A percentile compares a stretch with the other conserved stretches of the same genome.
phyloP scores from a whole-genome alignment of 1,284 basidiomycete genomes.

The Puccinia brachypodii region DNA sequence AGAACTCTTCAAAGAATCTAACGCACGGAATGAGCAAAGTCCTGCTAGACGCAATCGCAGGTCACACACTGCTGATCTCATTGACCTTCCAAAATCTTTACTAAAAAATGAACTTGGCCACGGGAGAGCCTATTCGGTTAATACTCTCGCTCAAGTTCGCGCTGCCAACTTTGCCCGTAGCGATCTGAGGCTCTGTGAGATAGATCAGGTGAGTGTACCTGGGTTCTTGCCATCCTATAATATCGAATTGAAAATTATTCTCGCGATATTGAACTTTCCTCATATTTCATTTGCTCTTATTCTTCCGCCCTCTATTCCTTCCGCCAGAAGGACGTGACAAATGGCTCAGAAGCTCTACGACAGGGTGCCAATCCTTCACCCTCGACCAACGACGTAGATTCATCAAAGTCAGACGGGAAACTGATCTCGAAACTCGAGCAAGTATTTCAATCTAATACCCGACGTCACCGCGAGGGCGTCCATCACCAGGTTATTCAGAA shows the following conservation, averaged over 20 bases:
- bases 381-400: background rate
- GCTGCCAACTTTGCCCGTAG: constrained; percentile 23
- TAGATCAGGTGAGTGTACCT: constrained; percentile 12
- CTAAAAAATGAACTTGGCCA: background rate
- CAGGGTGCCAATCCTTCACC: background rate
- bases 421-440: constrained; percentile 13
- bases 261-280: background rate
- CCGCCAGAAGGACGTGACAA: background rate
- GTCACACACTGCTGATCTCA: constrained; percentile 16
- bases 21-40: background rate
- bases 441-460: constrained; percentile 12
- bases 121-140: constrained; percentile 9
- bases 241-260: background rate
- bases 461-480: background rate
- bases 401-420: background rate
- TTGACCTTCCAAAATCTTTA: background rate
- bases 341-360: background rate
- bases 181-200: constrained; percentile 28
- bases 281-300: background rate
- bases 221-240: background rate
- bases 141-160: constrained; percentile 19
- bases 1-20: background rate
- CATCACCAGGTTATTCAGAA: background rate
- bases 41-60: constrained; percentile 8
- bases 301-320: background rate